A percentile compares a stretch with the other conserved stretches of the same genome.
Evolutionary conservation across 257 asterid genomes (phyloP).

Genomic region (Solanum medicagineum): DNA sequence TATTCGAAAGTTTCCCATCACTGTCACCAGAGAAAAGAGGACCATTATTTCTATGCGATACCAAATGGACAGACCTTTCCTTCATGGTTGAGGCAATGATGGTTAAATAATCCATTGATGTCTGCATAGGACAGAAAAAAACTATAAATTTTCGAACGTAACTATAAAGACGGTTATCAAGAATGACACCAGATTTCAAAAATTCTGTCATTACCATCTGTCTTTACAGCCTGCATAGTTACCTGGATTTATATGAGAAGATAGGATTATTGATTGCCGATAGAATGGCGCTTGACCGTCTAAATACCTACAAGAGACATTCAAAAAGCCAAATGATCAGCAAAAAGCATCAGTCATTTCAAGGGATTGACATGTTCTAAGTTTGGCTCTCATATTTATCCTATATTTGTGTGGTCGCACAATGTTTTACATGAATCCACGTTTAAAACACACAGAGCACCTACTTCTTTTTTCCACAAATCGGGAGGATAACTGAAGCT

Average conservation of each 20-base stretch:
- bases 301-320: constrained; percentile 42
- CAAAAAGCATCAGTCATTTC: not conserved
- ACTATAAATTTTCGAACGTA: not conserved
- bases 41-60: not conserved
- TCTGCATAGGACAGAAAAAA: constrained; percentile 36
- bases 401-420: not conserved
- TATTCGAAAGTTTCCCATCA: not conserved
- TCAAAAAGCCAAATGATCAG: constrained; percentile 4
- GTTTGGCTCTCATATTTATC: not conserved
- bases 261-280: constrained; percentile 72
- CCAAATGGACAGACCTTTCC: constrained; percentile 60
- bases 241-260: constrained; percentile 92
- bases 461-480: not conserved
- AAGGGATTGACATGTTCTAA: not conserved
- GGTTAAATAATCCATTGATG: constrained; percentile 65
- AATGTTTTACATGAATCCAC: not conserved
- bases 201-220: not conserved
- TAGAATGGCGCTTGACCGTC: constrained; percentile 85
- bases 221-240: constrained; percentile 5
- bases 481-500: not conserved
- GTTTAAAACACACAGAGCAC: not conserved
- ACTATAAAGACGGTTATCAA: not conserved
- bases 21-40: not conserved
- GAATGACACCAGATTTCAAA: not conserved
- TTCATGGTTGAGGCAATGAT: constrained; percentile 65